phyloP scores from a whole-genome alignment of 441 rosid genomes.

The Pelargonium australe region DNA sequence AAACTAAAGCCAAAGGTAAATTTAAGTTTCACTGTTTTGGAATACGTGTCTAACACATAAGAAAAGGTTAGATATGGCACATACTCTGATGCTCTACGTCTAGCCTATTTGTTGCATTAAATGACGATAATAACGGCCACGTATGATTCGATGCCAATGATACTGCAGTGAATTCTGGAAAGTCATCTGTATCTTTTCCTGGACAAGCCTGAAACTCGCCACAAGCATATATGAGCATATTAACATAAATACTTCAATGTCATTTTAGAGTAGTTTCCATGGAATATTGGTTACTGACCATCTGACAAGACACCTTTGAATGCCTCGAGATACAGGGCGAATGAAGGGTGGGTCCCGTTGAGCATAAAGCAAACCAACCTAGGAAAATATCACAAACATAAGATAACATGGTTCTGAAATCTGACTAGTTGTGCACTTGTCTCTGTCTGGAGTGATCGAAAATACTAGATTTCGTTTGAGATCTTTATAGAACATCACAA shows the following conservation, averaged over 20 bases:
- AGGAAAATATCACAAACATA: slow-evolving; percentile 16
- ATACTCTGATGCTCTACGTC: slow-evolving; percentile 25
- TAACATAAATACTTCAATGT: slow-evolving; percentile 12
- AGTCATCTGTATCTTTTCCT: slow-evolving; percentile 59
- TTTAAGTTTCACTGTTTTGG: neutral
- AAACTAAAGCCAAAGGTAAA: neutral
- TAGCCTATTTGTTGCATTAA: slow-evolving; percentile 73
- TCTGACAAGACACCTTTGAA: slow-evolving; percentile 87
- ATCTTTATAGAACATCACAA: neutral
- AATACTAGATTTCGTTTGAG: neutral
- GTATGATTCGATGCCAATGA: slow-evolving; percentile 69
- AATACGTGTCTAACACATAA: neutral
- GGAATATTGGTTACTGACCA: slow-evolving; percentile 44
- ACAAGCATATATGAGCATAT: slow-evolving; percentile 20
- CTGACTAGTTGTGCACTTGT: slow-evolving; percentile 1
- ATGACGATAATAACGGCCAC: slow-evolving; percentile 89
- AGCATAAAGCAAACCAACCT: slow-evolving; percentile 86
- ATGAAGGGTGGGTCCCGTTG: slow-evolving; percentile 88
- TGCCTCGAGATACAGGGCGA: slow-evolving; percentile 79
- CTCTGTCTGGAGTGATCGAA: neutral
- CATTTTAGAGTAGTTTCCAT: slow-evolving; percentile 8
- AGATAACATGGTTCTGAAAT: neutral
- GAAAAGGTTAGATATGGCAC: slow-evolving; percentile 3
- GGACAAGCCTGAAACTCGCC: slow-evolving; percentile 62
- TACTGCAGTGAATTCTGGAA: slow-evolving; percentile 36